Conservation (phyloP, 345 rosid genomes). For the Syzygium aqueum region DNA sequence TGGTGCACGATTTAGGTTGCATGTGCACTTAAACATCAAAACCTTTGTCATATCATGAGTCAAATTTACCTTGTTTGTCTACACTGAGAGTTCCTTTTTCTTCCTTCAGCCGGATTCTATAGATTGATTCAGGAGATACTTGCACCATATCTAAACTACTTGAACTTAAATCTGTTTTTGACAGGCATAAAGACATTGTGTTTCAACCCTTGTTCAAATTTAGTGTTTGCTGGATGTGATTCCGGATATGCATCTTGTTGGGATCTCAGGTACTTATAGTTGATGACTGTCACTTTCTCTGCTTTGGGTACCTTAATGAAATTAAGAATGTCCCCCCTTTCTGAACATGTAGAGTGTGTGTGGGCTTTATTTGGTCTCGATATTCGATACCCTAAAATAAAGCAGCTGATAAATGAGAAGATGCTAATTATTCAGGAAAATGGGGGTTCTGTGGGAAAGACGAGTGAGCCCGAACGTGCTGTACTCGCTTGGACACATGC, state of each 20-base stretch:
- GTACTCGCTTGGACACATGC: conserved; percentile 59
- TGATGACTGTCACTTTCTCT: background rate
- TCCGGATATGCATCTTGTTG: conserved; percentile 70
- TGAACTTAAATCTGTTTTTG: background rate
- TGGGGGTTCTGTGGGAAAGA: conserved; percentile 63
- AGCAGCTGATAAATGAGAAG: background rate
- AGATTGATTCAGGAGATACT: background rate
- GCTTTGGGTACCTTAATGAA: background rate
- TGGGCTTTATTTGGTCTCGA: background rate
- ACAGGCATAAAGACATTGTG: conserved; percentile 72
- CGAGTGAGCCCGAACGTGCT: conserved; percentile 71
- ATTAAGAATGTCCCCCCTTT: background rate
- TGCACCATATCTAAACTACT: background rate
- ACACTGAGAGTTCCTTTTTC: background rate
- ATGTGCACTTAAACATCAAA: background rate
- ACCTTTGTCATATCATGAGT: background rate
- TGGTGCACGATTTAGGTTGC: background rate
- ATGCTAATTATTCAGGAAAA: conserved; percentile 32
- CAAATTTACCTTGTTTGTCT: background rate
- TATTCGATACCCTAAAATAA: background rate
- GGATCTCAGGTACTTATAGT: conserved; percentile 63
- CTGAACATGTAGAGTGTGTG: background rate
- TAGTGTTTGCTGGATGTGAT: conserved; percentile 68
- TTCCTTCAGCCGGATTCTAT: background rate
- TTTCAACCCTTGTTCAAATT: conserved; percentile 48